phyloP scores from a whole-genome alignment of 352 stramenopile species.

The Phytophthora ramorum region DNA sequence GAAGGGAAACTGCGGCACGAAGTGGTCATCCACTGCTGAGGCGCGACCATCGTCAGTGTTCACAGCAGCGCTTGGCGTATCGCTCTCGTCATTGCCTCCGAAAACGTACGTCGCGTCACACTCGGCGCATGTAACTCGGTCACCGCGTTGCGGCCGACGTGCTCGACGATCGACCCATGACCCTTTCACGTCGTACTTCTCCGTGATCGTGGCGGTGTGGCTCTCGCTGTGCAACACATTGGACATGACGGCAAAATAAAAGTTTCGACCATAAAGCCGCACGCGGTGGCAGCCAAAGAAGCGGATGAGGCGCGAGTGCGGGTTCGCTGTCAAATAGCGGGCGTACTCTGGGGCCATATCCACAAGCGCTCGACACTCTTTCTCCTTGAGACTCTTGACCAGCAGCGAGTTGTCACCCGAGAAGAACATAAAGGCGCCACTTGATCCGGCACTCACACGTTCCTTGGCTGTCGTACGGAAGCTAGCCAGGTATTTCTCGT shows the following conservation, averaged over 20 bases:
- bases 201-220: slow-evolving; percentile 65
- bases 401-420: slow-evolving; percentile 78
- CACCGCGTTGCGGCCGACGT: slow-evolving; percentile 51
- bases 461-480: slow-evolving; percentile 84
- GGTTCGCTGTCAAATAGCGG: slow-evolving; percentile 63
- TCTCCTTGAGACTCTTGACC: slow-evolving; percentile 82
- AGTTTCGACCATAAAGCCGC: slow-evolving; percentile 79
- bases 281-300: slow-evolving; percentile 90
- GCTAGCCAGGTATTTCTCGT: slow-evolving; percentile 75
- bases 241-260: slow-evolving; percentile 86
- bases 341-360: slow-evolving; percentile 77
- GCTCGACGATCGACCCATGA: slow-evolving; percentile 76
- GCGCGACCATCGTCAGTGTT: slow-evolving; percentile 8
- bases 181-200: slow-evolving; percentile 84
- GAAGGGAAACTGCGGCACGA: slow-evolving; percentile 25
- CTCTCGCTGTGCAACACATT: slow-evolving; percentile 73
- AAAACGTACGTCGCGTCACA: slow-evolving; percentile 66
- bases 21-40: slow-evolving; percentile 18
- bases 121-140: slow-evolving; percentile 70
- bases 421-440: slow-evolving; percentile 86
- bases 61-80: slow-evolving; percentile 24
- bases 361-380: slow-evolving; percentile 78
- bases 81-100: slow-evolving; percentile 39
- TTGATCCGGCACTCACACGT: slow-evolving; percentile 77
- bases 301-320: slow-evolving; percentile 76